Evolutionary conservation across 306 rosid species (phyloP), one percentile per base, ranked within the genome.

Genomic region (Begonia fuchsioides): DNA sequence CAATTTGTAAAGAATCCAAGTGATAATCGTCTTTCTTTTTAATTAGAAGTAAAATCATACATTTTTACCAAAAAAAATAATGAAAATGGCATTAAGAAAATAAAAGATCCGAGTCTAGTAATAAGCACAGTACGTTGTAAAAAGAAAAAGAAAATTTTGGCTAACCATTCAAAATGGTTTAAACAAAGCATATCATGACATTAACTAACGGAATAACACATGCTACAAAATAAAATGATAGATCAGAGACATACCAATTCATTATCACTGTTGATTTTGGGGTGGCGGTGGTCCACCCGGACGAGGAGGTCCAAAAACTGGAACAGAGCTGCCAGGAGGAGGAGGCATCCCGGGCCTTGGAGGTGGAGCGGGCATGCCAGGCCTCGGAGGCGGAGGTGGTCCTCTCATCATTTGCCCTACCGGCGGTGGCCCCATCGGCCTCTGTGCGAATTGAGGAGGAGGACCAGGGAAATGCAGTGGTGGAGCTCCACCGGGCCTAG

Each of bases 321-420:
- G 94, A 66, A 82, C 82, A 40, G 47, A 75, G 9, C 95, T 67
- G 3, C 95, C 93, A 52, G 96, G 94, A 0, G 93, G 95, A 0
- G 97, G 98, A 0, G 98, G 98, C 98, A 92, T 87, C 43, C 96
- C 96, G 0, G 95, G 95, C 9, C 95, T 78, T 50, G 87, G 87
- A 0, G 87, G 84, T 1, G 92, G 94, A 0, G 65, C 79, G 0
- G 50, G 78, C 93, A 86, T 86, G 38, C 96, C 93, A 2, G 88
- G 88, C 1, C 93, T 73, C 15, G 96, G 90, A 0, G 94, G 96
- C 35, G 77, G 71, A 0, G 87, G 96, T 5, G 96, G 96, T 3
- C 98, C 98, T 62, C 98, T 79, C 61, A 85, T 70, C 94, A 92
- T 83, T 75, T 78, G 93, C 17, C 96, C 96, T 3, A 94, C 86